phyloP scores from a whole-genome alignment of 805 yeast genomes.

The Wickerhamiella domercqiae region DNA sequence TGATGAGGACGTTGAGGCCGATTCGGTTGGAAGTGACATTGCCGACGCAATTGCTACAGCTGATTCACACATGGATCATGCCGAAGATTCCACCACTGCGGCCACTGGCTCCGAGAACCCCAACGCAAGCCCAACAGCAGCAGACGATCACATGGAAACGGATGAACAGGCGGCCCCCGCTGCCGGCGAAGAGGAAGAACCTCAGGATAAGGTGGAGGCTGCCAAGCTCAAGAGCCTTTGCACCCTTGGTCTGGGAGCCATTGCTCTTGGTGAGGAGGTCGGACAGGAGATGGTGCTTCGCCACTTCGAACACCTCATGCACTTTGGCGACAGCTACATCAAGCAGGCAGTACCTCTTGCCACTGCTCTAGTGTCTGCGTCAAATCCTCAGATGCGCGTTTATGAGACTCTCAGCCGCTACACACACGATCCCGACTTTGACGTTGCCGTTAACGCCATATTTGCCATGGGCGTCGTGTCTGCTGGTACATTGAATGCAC shows the following conservation, averaged over 20 bases:
- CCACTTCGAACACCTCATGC: constrained; percentile 95
- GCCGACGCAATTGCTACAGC: too few species aligned
- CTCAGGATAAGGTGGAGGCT: constrained; percentile 21
- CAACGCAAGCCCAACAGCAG: constrained; percentile 10
- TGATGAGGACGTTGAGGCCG: constrained; percentile 14
- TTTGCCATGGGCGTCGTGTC: constrained; percentile 97
- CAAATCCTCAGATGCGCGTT: constrained; percentile 92
- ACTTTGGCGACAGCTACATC: constrained; percentile 83
- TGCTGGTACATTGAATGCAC: constrained; percentile 96
- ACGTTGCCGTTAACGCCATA: constrained; percentile 87
- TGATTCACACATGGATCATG: constrained; percentile 22
- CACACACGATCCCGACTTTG: constrained; percentile 89
- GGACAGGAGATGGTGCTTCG: constrained; percentile 96
- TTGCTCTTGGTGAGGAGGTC: constrained; percentile 95
- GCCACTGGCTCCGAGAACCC: constrained; percentile 22
- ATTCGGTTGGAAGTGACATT: constrained; percentile 16
- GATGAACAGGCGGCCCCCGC: background rate
- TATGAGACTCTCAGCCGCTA: constrained; percentile 91
- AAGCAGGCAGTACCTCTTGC: constrained; percentile 94
- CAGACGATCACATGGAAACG: background rate
- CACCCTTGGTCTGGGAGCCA: constrained; percentile 83
- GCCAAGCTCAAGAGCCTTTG: constrained; percentile 68
- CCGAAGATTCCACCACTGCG: constrained; percentile 11
- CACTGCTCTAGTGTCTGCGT: constrained; percentile 87
- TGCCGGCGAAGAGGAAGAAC: constrained; percentile 12